Base-by-base conservation (phyloP, 805 yeast genomes). In the Ogataea trehaloabstinens region DNA sequence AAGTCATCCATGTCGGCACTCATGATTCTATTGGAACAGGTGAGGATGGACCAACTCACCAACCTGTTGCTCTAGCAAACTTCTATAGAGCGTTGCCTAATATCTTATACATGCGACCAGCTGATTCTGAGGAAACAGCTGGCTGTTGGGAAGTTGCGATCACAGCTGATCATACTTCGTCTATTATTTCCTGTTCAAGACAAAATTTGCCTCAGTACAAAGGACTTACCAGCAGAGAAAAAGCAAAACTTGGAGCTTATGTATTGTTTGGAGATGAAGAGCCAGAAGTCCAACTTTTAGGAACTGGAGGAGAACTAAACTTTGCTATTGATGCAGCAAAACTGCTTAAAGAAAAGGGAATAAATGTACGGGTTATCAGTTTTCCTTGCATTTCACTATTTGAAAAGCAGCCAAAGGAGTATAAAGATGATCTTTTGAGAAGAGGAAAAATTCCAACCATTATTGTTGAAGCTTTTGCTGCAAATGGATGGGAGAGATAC, bases 231-330 rank as follows among this genome's bases (percentile, higher is more conserved):
- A 38, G 53, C 40, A 74, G 89, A 50, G 95, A 85, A 74, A 82
- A 82, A 69, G 97, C 97, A 37, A 49, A 78, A 42, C 85, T 82
- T 72, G 99, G 99, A 78, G 99, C 95, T 61, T 91, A 91, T 76
- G 78, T 85, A 49, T 62, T 74, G 42, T 73, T 72, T 45, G 80
- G 71, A 42, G 80, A 73, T 38, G 71, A 73, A 37, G 60, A 71
- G 42, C 78, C 88, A 25, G 84, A 85, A 51, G 53, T 66, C 74
- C 32, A 63, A 51, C 66, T 91, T 46, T 89, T 85, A 44, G 77
- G 96, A 32, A 85, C 97, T 34, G 99, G 99, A 67, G 91, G 98
- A 35, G 99, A 93, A 75, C 90, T 93, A 50, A 68, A 80, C 41
- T 66, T 91, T 51, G 76, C 88, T 43, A 81, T 89, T 50, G 95